These are phyloP conservation scores for Phytophthora agathidicida DNA, from an alignment of 352 stramenopile species.

Conservation along the genomic window DNA sequence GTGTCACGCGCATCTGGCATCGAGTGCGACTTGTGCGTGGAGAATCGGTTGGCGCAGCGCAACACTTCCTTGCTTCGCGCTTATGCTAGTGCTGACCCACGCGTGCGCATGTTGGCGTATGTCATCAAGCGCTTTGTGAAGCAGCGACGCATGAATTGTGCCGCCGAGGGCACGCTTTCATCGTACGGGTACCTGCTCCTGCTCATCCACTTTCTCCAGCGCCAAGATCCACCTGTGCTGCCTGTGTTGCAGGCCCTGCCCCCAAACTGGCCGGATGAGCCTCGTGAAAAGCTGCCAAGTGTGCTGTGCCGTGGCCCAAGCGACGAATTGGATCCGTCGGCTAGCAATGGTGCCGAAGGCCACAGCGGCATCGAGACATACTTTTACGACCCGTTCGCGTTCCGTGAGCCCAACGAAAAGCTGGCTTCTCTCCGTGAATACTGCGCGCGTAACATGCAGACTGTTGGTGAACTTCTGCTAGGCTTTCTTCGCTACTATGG, in stretches of 20 bases:
- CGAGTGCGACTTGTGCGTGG: conserved; percentile 89
- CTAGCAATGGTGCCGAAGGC: conserved; percentile 23
- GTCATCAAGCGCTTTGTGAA: conserved; percentile 88
- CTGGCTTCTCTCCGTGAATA: conserved; percentile 47
- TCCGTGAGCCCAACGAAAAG: conserved; percentile 53
- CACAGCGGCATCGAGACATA: conserved; percentile 72
- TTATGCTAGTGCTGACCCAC: conserved; percentile 88
- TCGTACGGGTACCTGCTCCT: conserved; percentile 88
- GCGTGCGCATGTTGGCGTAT: conserved; percentile 81
- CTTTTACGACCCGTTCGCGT: conserved; percentile 81
- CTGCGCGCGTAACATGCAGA: conserved; percentile 53
- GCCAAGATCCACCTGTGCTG: conserved; percentile 69
- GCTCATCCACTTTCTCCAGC: conserved; percentile 86
- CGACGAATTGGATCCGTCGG: conserved; percentile 42
- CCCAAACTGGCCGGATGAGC: conserved; percentile 53
- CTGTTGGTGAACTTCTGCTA: conserved; percentile 68
- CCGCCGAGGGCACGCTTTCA: conserved; percentile 79
- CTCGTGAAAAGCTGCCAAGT: conserved; percentile 50
- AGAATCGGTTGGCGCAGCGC: conserved; percentile 97
- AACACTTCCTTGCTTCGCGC: conserved; percentile 96
- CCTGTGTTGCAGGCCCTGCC: conserved; percentile 74
- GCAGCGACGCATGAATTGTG: conserved; percentile 82
- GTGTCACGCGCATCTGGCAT: conserved; percentile 76
- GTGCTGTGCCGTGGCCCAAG: conserved; percentile 55
- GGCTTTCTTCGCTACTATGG: conserved; percentile 85